Conservation (phyloP, 352 stramenopile genomes). For the Pythium grandisporangium region DNA sequence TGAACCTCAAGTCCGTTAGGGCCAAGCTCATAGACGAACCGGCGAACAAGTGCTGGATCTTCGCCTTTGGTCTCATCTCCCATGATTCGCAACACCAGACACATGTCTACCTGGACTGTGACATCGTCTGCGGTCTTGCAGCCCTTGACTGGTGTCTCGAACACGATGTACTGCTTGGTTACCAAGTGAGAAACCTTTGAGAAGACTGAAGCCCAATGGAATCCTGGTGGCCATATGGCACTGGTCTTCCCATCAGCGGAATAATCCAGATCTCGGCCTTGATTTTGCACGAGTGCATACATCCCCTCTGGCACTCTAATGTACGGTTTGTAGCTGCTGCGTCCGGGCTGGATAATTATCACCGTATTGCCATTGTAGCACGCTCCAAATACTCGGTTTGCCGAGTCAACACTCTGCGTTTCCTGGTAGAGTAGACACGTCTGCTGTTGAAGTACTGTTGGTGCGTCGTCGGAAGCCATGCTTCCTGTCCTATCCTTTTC, state of each 20-base stretch:
- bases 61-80: slow-evolving; percentile 73
- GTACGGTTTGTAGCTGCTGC: slow-evolving; percentile 55
- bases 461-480: slow-evolving; percentile 2
- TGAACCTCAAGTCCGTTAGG: slow-evolving; percentile 79
- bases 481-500: too few species aligned
- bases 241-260: slow-evolving; percentile 28
- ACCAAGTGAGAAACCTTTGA: slow-evolving; percentile 83
- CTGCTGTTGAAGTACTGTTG: slow-evolving; percentile 23
- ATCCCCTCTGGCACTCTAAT: slow-evolving; percentile 84
- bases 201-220: slow-evolving; percentile 66
- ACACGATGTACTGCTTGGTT: slow-evolving; percentile 85
- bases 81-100: slow-evolving; percentile 86
- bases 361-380: slow-evolving; percentile 79
- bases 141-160: slow-evolving; percentile 82
- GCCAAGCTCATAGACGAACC: slow-evolving; percentile 86
- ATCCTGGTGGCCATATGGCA: slow-evolving; percentile 67
- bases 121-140: slow-evolving; percentile 88
- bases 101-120: slow-evolving; percentile 81
- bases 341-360: slow-evolving; percentile 64
- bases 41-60: slow-evolving; percentile 73
- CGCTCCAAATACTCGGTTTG: slow-evolving; percentile 68
- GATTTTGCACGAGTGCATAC: slow-evolving; percentile 82
- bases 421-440: slow-evolving; percentile 57
- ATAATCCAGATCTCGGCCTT: slow-evolving; percentile 72
- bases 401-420: slow-evolving; percentile 46